phyloP scores from a whole-genome alignment of 352 stramenopile species.

The Blastocystis sp. region DNA sequence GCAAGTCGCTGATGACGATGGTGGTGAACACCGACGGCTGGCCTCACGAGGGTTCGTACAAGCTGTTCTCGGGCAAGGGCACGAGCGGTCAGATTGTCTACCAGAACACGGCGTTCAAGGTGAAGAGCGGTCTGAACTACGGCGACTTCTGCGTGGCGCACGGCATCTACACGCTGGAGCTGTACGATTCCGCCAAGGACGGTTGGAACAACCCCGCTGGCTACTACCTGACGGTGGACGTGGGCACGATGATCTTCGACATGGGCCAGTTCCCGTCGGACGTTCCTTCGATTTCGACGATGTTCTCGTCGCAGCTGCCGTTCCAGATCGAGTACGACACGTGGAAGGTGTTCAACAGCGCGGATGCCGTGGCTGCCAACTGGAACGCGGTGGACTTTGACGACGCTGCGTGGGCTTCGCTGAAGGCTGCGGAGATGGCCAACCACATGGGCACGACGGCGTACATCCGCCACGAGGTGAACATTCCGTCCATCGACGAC shows the following conservation, averaged over 20 bases:
- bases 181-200: background rate
- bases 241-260: slow-evolving; percentile 22
- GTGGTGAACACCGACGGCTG: background rate
- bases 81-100: background rate
- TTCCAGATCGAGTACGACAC: slow-evolving; percentile 23
- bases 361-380: background rate
- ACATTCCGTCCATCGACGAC: background rate
- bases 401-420: slow-evolving; percentile 3
- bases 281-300: background rate
- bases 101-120: background rate
- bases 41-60: background rate
- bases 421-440: background rate
- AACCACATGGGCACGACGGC: background rate
- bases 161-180: slow-evolving; percentile 25
- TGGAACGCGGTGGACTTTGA: slow-evolving; percentile 22
- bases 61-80: background rate
- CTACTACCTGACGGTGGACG: slow-evolving; percentile 17
- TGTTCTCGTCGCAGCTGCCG: slow-evolving; percentile 20
- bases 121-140: background rate
- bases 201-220: background rate
- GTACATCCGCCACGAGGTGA: slow-evolving; percentile 33
- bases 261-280: background rate
- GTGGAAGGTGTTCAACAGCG: slow-evolving; percentile 6
- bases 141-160: background rate
- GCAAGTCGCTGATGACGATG: background rate